A percentile compares a stretch with the other conserved stretches of the same genome.
Conservation (phyloP, 257 asterid species). For the Nicotiana tabacum region DNA sequence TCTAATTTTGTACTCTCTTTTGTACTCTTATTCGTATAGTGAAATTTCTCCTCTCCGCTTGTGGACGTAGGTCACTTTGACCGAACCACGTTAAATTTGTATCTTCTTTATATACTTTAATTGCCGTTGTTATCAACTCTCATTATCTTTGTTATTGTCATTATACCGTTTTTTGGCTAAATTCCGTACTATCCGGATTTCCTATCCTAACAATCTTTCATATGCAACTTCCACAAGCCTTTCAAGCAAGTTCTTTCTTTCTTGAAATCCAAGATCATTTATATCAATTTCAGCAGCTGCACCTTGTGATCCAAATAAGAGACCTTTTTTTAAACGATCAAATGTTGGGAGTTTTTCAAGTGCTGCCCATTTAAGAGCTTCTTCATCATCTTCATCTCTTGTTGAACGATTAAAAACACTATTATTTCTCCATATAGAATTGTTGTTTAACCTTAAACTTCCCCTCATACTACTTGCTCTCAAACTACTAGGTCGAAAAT, state of each 20-base stretch:
- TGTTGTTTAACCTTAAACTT: constrained; percentile 36
- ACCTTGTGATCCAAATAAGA: constrained; percentile 46
- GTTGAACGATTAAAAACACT: constrained; percentile 39
- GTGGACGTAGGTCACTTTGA: too few species aligned
- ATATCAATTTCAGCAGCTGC: constrained; percentile 40
- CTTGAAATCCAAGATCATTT: constrained; percentile 38
- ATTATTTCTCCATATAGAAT: constrained; percentile 42
- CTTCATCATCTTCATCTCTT: constrained; percentile 69
- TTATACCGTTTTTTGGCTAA: too few species aligned
- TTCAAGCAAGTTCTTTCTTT: constrained; percentile 22
- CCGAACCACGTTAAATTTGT: too few species aligned
- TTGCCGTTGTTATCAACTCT: too few species aligned
- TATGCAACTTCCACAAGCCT: constrained; percentile 17
- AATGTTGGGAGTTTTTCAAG: constrained; percentile 65
- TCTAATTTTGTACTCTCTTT: too few species aligned
- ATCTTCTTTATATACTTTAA: too few species aligned
- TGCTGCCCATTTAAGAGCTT: constrained; percentile 75
- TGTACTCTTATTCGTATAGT: too few species aligned
- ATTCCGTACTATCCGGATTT: too few species aligned
- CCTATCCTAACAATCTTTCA: background rate
- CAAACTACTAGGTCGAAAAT: constrained; percentile 19
- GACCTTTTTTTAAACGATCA: constrained; percentile 57
- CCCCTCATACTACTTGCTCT: constrained; percentile 20
- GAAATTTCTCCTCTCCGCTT: too few species aligned
- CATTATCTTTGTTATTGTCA: too few species aligned